phyloP scores from a whole-genome alignment of 2,329 filamentous ascomycete genomes.

The Paramyrothecium roridum region DNA sequence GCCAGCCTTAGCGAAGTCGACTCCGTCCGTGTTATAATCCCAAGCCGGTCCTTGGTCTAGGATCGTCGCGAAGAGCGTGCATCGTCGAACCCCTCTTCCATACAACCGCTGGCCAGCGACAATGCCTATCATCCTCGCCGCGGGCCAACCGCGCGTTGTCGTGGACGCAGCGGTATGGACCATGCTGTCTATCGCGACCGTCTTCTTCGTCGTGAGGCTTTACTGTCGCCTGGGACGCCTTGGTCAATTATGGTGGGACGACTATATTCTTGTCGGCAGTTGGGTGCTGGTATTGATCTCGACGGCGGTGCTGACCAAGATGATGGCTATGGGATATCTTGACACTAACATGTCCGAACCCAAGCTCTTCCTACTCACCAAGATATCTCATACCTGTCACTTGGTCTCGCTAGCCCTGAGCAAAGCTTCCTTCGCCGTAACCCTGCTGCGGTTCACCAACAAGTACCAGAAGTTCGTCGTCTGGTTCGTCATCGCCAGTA shows the following conservation, averaged over 20 bases:
- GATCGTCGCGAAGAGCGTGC: no score
- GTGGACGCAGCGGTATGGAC: background rate
- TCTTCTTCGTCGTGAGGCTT: background rate
- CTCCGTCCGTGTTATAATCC: no score
- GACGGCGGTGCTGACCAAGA: background rate
- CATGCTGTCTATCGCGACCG: background rate
- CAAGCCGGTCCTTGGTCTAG: no score
- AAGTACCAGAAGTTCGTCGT: background rate
- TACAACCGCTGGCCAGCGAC: no score
- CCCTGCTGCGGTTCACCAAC: background rate
- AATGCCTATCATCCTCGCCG: background rate
- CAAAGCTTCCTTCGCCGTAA: background rate
- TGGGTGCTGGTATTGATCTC: background rate
- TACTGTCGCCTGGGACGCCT: background rate
- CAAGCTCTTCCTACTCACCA: background rate
- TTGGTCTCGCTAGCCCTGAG: background rate
- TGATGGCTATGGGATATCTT: background rate
- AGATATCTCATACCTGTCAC: background rate
- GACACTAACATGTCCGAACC: background rate
- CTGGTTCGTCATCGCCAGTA: background rate
- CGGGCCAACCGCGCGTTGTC: background rate
- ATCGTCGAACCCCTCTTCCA: no score
- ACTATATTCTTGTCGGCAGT: background rate
- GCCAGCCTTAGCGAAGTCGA: no score
- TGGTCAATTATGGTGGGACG: background rate